These are phyloP conservation scores for Talinum fruticosum DNA, from an alignment of 148 eudicot genomes.

Conservation along the genomic window DNA sequence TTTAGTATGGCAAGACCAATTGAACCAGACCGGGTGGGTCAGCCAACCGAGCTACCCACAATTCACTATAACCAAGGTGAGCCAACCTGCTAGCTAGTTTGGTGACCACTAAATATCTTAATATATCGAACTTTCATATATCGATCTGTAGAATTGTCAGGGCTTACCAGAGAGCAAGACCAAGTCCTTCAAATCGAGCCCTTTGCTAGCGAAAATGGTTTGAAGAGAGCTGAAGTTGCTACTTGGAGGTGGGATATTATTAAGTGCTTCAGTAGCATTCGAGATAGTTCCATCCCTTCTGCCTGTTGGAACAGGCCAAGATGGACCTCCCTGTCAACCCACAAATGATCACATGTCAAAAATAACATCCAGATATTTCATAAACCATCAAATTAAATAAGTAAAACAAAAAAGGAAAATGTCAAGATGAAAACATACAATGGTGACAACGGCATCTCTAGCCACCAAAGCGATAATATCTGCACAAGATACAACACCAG, in stretches of 20 bases:
- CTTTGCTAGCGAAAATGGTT: slow-evolving; percentile 34
- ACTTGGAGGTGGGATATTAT: slow-evolving; percentile 39
- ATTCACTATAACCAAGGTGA: too few species aligned
- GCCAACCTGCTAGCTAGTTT: too few species aligned
- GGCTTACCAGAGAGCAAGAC: slow-evolving; percentile 48
- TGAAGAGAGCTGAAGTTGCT: slow-evolving; percentile 42
- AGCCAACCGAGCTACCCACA: too few species aligned
- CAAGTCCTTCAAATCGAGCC: slow-evolving; percentile 44
- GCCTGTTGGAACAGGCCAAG: slow-evolving; percentile 48
- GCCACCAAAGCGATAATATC: slow-evolving; percentile 55
- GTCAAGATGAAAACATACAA: slow-evolving; percentile 23
- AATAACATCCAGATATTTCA: neutral
- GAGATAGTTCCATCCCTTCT: slow-evolving; percentile 50
- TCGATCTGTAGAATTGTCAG: too few species aligned
- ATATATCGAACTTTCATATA: too few species aligned
- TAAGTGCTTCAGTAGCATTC: slow-evolving; percentile 34
- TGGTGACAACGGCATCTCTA: slow-evolving; percentile 43
- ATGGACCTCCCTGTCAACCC: slow-evolving; percentile 42
- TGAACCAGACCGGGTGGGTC: too few species aligned
- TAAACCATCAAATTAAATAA: neutral
- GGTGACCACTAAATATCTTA: too few species aligned
- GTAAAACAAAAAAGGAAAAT: neutral
- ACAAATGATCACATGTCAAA: neutral
- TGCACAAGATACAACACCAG: slow-evolving; percentile 62
- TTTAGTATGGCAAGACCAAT: too few species aligned